Base-by-base conservation (phyloP, 1,139 yeast genomes). In the Kazachstania sp. region DNA sequence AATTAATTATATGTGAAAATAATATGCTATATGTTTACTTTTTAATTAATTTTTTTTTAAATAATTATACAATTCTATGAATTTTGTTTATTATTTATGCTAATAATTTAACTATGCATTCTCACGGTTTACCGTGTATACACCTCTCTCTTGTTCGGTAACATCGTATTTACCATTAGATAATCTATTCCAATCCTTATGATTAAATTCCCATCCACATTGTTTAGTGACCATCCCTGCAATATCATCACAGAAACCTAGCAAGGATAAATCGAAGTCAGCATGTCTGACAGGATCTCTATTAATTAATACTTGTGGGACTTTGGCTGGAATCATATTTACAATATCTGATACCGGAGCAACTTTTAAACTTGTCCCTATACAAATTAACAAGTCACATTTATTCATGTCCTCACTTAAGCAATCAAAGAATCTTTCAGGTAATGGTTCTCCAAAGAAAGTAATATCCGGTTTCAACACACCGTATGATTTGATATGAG, bases 331-430 rank as follows among this genome's bases (percentile, higher is more conserved):
- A 1, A 88, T 67, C 65, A 78, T 73, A 50, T 86, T 81, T 19
- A 88, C 87, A 40, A 92, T 86, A 49, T 87, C 92, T 43, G 92
- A 83, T n/a, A 92, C 97, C 0, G 98, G 98, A 0, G 95, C 88
- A 32, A 92, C 98, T 63, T 90, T 87, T 51, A 92, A 73, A 20
- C 97, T 88, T 0, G 98, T 92, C 8, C 98, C 98, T 18, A 90
- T 81, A 64, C 95, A 84, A 7, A 92, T 75, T 41, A 92, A 68
- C 49, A 92, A 70, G 66, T 92, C 97, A 67, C 96, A 87, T 30
- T 77, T 71, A 15, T 70, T 60, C 3, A 83, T 71, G 59, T 83
- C 92, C 43, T 72, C 67, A 37, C 72, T 71, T 35, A 86, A 73
- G 29, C 75, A 68, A 41, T 77, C 75, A 56, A 86, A 92, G 60